A percentile compares a stretch with the other conserved stretches of the same genome.
Evolutionary conservation across 1,139 yeast genomes (phyloP).

Genomic region (Magnusiomyces paraingens): DNA sequence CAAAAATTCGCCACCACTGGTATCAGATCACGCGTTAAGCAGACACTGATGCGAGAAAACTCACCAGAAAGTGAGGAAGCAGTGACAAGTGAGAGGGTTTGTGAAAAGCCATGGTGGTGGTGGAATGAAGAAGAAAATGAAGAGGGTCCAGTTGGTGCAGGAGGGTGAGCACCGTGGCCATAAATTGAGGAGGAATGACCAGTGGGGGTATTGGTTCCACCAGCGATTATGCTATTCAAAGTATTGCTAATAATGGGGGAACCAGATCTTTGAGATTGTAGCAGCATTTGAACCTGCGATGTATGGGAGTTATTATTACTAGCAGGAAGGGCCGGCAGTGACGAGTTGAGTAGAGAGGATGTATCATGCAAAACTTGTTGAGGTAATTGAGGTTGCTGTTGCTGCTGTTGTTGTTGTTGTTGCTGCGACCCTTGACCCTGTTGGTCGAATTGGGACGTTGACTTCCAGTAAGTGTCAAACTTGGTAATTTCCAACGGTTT

Average conservation of each 20-base stretch:
- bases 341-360: not conserved
- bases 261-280: constrained; percentile 11
- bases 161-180: constrained; percentile 7
- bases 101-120: constrained; percentile 21
- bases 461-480: constrained; percentile 96
- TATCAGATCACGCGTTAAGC: constrained; percentile 73
- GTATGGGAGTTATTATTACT: constrained; percentile 5
- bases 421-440: constrained; percentile 16
- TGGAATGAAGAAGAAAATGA: constrained; percentile 4
- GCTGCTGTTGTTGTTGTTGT: constrained; percentile 18
- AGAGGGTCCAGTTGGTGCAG: not conserved
- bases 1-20: constrained; percentile 77
- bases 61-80: constrained; percentile 86
- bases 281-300: constrained; percentile 15
- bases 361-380: constrained; percentile 4
- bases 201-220: not conserved
- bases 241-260: constrained; percentile 10
- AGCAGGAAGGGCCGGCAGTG: not conserved
- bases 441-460: constrained; percentile 48
- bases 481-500: constrained; percentile 80
- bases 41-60: constrained; percentile 64
- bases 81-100: constrained; percentile 70
- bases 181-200: not conserved
- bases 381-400: constrained; percentile 10
- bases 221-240: constrained; percentile 6